Evolutionary conservation across 192 early-diverging fungal species (phyloP).

Genomic region (Rhizophagus sp.): DNA sequence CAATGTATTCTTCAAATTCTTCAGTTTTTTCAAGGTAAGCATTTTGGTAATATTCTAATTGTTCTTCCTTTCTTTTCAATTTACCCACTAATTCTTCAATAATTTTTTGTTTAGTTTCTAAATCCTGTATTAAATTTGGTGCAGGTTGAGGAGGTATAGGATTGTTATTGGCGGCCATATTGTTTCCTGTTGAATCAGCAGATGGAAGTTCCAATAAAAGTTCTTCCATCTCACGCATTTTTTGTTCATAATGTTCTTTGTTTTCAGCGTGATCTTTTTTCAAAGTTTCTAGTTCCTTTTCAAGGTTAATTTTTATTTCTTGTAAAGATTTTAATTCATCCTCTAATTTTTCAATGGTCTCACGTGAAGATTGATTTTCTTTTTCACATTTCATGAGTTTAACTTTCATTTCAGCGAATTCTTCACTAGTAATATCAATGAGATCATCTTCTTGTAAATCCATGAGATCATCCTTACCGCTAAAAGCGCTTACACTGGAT

Average conservation of each 20-base stretch:
- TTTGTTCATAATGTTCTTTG: conserved; percentile 14
- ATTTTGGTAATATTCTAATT: conserved; percentile 33
- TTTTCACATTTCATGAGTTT: conserved; percentile 15
- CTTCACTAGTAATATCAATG: not conserved
- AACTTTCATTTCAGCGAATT: conserved; percentile 13
- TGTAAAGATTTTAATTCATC: conserved; percentile 6
- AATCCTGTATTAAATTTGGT: conserved; percentile 10
- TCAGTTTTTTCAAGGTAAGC: conserved; percentile 26
- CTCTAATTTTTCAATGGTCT: conserved; percentile 6
- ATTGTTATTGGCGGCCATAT: not conserved
- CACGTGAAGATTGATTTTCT: conserved; percentile 4
- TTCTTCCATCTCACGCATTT: conserved; percentile 25
- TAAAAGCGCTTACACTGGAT: conserved; percentile 9
- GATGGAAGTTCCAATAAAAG: not conserved
- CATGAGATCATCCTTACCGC: not conserved
- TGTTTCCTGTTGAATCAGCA: not conserved
- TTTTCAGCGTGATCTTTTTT: not conserved
- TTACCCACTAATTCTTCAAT: conserved; percentile 28
- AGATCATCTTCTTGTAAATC: conserved; percentile 15
- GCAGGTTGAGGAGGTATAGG: not conserved
- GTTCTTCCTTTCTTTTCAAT: conserved; percentile 30
- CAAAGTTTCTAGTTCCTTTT: conserved; percentile 3
- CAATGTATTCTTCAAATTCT: conserved; percentile 20
- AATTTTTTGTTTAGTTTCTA: conserved; percentile 25
- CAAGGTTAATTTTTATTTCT: not conserved